Evolutionary conservation across 164 flowering plant genomes (phyloP), one percentile per base, ranked within the genome.

Genomic region (Buxus sempervirens): DNA sequence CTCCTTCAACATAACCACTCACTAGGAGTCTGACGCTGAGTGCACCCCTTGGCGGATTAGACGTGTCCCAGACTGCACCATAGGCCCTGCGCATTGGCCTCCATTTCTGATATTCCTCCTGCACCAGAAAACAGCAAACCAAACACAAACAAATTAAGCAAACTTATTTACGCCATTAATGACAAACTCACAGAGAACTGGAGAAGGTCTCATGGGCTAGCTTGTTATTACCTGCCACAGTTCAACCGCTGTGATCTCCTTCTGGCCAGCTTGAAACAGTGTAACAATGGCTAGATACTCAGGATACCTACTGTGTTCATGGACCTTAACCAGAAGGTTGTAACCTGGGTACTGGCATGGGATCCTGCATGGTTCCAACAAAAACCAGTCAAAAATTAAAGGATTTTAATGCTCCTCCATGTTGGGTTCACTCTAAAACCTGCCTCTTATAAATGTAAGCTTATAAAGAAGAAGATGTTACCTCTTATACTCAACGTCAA

Each of bases 91-190:
- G 74, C 96, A 91, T 90, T 8, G 70, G 64, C 66, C 67, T 80
- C 98, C 98, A 93, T 68, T 80, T 70, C 57, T 83, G 62, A 76
- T 82, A 82, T 63, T 90, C 91, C 74, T 82, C 92, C 91, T 91
- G 75, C 49, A 53, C 56, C 22, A 23, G 13, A 18, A 38, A 16
- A 56, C 22, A 9, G 13, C 10, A 45, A 45, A 15, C 18, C 1
- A 45, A 10, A 45, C 14, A 15, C 51, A 45, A 45, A 45, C 12
- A 4, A 1, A 45, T 45, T 45, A 45, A 45, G 18, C n/a, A n/a
- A 10, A 45, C 18, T 4, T 45, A 45, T 4, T 45, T 15, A n/a
- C 14, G 51, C 14, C 51, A 1, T 45, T 4, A 5, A 10, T 1
- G 12, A 5, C 51, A 45, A 45, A 45, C 14, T 45, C 51, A 15